Percentiles rank a stretch among this genome's conserved stretches.
Evolutionary conservation across 2,329 filamentous ascomycete species (phyloP).

Genomic region (Huntiella bhutanensis): DNA sequence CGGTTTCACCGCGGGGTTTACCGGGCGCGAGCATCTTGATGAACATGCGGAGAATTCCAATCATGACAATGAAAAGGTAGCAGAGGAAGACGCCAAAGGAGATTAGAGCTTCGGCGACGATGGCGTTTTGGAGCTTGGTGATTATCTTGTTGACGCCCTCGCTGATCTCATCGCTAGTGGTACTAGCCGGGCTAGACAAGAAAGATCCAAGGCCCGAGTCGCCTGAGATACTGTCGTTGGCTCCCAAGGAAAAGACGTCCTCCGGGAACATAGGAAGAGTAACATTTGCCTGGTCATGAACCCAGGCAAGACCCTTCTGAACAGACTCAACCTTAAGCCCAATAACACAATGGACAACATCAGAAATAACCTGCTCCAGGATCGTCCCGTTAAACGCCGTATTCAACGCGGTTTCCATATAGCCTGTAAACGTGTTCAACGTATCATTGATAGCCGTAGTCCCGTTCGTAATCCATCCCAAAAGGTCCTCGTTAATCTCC

Average conservation of each 20-base stretch:
- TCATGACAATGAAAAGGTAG: slow-evolving; percentile 59
- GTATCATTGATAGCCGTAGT: slow-evolving; percentile 72
- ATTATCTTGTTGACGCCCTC: slow-evolving; percentile 54
- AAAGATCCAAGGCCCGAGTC: slow-evolving; percentile 48
- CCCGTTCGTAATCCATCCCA: slow-evolving; percentile 72
- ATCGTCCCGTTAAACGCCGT: slow-evolving; percentile 65
- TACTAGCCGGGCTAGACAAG: slow-evolving; percentile 54
- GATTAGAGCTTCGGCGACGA: slow-evolving; percentile 65
- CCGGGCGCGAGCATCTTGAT: slow-evolving; percentile 40
- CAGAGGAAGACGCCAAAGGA: slow-evolving; percentile 54
- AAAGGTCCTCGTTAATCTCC: slow-evolving; percentile 66
- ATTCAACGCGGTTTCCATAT: slow-evolving; percentile 57
- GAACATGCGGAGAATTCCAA: slow-evolving; percentile 50
- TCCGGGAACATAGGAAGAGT: slow-evolving; percentile 59
- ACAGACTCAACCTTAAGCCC: slow-evolving; percentile 70
- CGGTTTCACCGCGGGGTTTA: slow-evolving; percentile 28
- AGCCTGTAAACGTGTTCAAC: slow-evolving; percentile 60
- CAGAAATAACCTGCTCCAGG: slow-evolving; percentile 57
- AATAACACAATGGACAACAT: slow-evolving; percentile 73
- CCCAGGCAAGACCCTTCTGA: slow-evolving; percentile 83
- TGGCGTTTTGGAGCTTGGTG: slow-evolving; percentile 42
- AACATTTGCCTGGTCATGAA: slow-evolving; percentile 69
- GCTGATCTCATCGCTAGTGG: slow-evolving; percentile 65
- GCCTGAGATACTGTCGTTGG: slow-evolving; percentile 38
- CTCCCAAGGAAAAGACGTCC: slow-evolving; percentile 68